A percentile compares a stretch with the other conserved stretches of the same genome.
phyloP scores from a whole-genome alignment of 1,284 basidiomycete genomes.

The Porogramme epimiltina region DNA sequence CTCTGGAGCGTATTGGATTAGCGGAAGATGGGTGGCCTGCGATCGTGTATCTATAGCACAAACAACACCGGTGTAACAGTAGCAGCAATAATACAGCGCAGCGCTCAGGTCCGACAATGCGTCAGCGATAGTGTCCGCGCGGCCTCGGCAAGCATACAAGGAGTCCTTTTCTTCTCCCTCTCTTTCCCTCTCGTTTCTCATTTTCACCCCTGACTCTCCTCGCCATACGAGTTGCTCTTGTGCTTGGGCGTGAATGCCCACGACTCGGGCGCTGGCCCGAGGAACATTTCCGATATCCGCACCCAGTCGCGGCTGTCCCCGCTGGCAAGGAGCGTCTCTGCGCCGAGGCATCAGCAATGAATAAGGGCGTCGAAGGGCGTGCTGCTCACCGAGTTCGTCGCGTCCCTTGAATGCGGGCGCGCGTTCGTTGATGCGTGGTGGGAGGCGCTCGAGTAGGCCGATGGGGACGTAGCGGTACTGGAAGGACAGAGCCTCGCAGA shows the following conservation, averaged over 20 bases:
- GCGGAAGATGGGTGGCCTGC: neutral
- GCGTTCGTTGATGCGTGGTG: slow-evolving; percentile 86
- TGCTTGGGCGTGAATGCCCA: slow-evolving; percentile 78
- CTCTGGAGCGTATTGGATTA: neutral
- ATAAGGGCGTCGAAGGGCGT: too few species aligned
- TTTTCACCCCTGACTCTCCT: slow-evolving; percentile 53
- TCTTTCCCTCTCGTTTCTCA: too few species aligned
- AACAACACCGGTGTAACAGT: slow-evolving; percentile 4
- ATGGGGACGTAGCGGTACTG: slow-evolving; percentile 95
- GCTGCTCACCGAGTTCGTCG: slow-evolving; percentile 75
- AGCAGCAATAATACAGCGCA: too few species aligned
- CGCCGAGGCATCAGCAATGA: neutral
- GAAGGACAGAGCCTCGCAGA: slow-evolving; percentile 95
- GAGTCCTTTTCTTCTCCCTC: too few species aligned
- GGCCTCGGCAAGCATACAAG: too few species aligned
- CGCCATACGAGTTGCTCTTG: slow-evolving; percentile 68
- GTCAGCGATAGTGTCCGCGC: too few species aligned
- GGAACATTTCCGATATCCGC: slow-evolving; percentile 93
- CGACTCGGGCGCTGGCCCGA: slow-evolving; percentile 67
- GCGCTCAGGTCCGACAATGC: too few species aligned
- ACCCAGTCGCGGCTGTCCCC: slow-evolving; percentile 91
- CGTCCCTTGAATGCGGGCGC: slow-evolving; percentile 86
- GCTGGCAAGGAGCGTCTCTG: slow-evolving; percentile 85
- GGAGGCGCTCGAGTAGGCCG: slow-evolving; percentile 87
- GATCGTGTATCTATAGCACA: slow-evolving; percentile 14